Base-by-base conservation (phyloP, 2,329 filamentous ascomycete species). In the Grosmannia huntii region DNA sequence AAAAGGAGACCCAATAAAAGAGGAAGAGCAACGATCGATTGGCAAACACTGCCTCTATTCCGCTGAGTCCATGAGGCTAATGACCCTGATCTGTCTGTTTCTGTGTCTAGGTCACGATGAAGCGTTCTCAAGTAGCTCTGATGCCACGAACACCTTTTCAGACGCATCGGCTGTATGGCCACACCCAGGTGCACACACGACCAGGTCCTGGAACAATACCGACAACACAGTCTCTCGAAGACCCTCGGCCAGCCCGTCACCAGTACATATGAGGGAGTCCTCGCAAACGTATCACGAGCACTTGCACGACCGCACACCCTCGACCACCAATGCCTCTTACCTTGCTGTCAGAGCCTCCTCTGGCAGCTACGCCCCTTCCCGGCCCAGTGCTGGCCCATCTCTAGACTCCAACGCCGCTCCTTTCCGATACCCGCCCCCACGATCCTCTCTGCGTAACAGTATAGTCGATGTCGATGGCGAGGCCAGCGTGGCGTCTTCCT, bases 171-270 rank as follows among this genome's bases (percentile, higher is more conserved):
- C 38, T 38, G 50, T 59, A 3, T 62, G 61, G 61, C 23, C 57
- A 41, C 46, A 44, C 41, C 41, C 41, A 19, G 41, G 41, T 44
- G 19, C 41, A 44, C 16, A 78, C 81, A 63, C 77, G 5, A 9
- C 59, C 14, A 72, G 76, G 44, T 78, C 80, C 19, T 90, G 86
- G 86, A 79, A 78, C 62, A 71, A 75, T 60, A 70, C 75, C 27
- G 79, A 82, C 52, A 71, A 69, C 48, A 70, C 73, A 14, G 71
- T 73, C 46, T 69, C 71, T 2, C 67, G 76, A 46, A 72, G 74
- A 10, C 71, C 72, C 51, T 76, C 77, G 41, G 76, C 76, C 59
- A 81, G 74, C 62, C 78, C 78, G 38, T 86, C 85, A 16, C 83
- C 85, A 3, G 77, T 77, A 50, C 75, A 80, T 59, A 75, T 75